phyloP scores from a whole-genome alignment of 164 flowering plant species.

The Dillenia turbinata region DNA sequence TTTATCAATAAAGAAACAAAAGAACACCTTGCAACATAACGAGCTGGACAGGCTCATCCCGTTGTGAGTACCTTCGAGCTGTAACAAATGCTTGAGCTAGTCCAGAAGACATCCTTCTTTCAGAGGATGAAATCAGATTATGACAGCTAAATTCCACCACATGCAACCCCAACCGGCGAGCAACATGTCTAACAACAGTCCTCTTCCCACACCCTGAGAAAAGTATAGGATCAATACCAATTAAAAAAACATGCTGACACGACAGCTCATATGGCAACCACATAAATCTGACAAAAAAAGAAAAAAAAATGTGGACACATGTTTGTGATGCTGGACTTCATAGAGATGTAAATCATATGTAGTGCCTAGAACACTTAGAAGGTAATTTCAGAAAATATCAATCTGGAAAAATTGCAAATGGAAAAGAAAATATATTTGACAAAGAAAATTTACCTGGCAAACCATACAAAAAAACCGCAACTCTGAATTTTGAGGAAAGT shows the following conservation, averaged over 20 bases:
- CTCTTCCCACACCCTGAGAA: constrained; percentile 86
- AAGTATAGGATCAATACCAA: constrained; percentile 9
- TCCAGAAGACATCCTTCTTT: constrained; percentile 56
- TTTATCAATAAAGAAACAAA: not conserved
- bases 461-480: constrained; percentile 68
- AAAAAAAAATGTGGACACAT: not conserved
- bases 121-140: constrained; percentile 58
- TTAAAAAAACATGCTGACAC: not conserved
- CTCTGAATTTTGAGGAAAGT: constrained; percentile 78
- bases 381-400: constrained; percentile 1
- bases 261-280: not conserved
- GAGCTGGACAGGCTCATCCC: not conserved
- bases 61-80: constrained; percentile 56
- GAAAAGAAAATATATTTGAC: no score
- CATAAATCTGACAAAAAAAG: constrained; percentile 2
- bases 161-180: constrained; percentile 75
- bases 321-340: no score
- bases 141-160: constrained; percentile 86
- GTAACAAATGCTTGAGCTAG: constrained; percentile 68
- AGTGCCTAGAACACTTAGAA: no score
- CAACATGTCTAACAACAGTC: constrained; percentile 75
- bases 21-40: not conserved
- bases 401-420: not conserved
- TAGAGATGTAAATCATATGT: no score
- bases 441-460: constrained; percentile 49